Evolutionary conservation across 768 basidiomycete species (phyloP).

Genomic region (Suillus luteus): DNA sequence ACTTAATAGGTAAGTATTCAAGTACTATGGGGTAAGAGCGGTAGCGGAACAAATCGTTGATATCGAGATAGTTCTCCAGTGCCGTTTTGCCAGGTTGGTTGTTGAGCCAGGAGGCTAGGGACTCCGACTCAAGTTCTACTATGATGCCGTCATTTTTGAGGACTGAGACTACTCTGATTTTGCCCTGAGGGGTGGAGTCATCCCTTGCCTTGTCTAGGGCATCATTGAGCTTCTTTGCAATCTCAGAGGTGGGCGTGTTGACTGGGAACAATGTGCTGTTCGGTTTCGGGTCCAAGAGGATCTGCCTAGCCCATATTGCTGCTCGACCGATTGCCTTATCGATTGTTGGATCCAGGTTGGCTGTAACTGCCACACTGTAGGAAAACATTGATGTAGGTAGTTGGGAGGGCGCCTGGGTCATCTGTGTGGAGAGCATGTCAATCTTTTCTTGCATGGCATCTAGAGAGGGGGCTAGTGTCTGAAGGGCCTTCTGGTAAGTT

Average conservation of each 20-base stretch:
- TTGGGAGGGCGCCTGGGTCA: not conserved
- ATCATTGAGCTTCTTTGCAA: not conserved
- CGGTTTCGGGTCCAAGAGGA: not conserved
- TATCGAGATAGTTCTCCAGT: not conserved
- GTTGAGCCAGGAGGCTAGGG: not conserved
- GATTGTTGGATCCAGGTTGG: not conserved
- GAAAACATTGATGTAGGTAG: too few species aligned
- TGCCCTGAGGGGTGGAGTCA: not conserved
- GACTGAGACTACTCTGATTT: not conserved
- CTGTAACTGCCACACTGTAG: not conserved
- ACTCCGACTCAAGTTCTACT: slow-evolving; percentile 12
- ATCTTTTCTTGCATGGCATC: not conserved
- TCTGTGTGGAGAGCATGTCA: not conserved
- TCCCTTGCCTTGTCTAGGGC: not conserved
- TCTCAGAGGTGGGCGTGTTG: not conserved
- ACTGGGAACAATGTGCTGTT: not conserved
- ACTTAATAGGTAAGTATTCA: slow-evolving; percentile 24
- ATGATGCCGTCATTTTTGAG: slow-evolving; percentile 21
- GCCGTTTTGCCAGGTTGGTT: not conserved
- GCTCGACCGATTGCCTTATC: not conserved
- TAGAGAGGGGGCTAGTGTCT: not conserved
- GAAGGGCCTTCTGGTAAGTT: not conserved
- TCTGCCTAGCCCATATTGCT: rapidly evolving
- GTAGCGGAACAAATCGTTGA: slow-evolving; percentile 4
- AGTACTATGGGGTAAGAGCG: slow-evolving; percentile 15